phyloP scores from a whole-genome alignment of 179 eudicot genomes.

The Drosera spatulata region DNA sequence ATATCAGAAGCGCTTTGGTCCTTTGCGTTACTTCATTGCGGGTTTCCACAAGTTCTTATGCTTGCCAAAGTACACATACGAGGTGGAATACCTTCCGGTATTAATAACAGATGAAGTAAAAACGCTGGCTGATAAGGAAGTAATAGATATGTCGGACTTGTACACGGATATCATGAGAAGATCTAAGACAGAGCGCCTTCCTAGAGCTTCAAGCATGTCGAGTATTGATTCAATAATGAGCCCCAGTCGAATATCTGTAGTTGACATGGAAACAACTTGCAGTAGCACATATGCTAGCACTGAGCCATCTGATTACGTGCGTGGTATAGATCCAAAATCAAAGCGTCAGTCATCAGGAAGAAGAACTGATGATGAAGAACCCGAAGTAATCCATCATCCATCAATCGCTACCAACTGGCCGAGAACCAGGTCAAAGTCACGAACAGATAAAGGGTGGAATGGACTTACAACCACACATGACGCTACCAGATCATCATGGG shows the following conservation, averaged over 20 bases:
- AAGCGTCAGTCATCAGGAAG: constrained; percentile 80
- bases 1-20: constrained; percentile 96
- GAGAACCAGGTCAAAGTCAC: constrained; percentile 86
- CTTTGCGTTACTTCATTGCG: constrained; percentile 89
- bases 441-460: constrained; percentile 74
- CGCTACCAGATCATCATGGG: constrained; percentile 68
- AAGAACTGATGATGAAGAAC: constrained; percentile 59
- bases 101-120: constrained; percentile 46
- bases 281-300: constrained; percentile 67
- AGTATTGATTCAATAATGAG: constrained; percentile 97
- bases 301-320: constrained; percentile 96
- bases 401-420: constrained; percentile 89
- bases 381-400: constrained; percentile 93
- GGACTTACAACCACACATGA: constrained; percentile 61
- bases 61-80: constrained; percentile 85
- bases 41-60: constrained; percentile 89
- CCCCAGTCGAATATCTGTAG: constrained; percentile 71
- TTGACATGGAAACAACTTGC: constrained; percentile 65
- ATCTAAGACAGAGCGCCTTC: constrained; percentile 72
- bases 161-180: constrained; percentile 82
- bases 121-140: constrained; percentile 39
- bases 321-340: constrained; percentile 78
- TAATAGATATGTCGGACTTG: constrained; percentile 80
- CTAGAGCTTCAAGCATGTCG: constrained; percentile 90
- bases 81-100: constrained; percentile 82